Percentiles rank a stretch among this genome's conserved stretches.
Conservation (phyloP, 257 asterid species). For the Leonotis leonurus region DNA sequence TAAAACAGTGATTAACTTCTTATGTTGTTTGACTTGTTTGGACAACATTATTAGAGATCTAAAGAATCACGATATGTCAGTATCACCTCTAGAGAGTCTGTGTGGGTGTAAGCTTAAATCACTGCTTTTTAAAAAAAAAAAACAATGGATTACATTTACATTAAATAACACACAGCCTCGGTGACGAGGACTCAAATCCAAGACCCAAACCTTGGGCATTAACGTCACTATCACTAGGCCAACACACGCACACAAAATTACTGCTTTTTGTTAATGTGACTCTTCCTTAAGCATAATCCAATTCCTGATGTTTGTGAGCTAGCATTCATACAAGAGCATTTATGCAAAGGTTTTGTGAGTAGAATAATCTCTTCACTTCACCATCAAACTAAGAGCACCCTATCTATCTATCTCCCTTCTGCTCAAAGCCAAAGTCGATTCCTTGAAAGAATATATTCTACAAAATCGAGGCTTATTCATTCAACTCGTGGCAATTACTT, state of each 20-base stretch:
- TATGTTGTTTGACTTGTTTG: slow-evolving; percentile 27
- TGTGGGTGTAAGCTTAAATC: too few species aligned
- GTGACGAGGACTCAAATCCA: too few species aligned
- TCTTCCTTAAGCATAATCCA: slow-evolving; percentile 8
- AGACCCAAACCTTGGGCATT: too few species aligned
- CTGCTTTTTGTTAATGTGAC: slow-evolving; percentile 4
- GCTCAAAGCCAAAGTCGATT: slow-evolving; percentile 16
- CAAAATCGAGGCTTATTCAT: not conserved
- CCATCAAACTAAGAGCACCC: slow-evolving; percentile 24
- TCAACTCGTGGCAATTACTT: not conserved
- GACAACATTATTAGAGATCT: slow-evolving; percentile 20
- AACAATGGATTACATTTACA: too few species aligned
- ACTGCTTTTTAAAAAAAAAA: too few species aligned
- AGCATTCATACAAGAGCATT: slow-evolving; percentile 4
- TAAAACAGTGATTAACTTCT: slow-evolving; percentile 4
- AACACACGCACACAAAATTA: too few species aligned
- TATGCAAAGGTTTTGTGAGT: slow-evolving; percentile 8
- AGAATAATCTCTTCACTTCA: not conserved
- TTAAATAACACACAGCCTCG: too few species aligned
- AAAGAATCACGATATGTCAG: slow-evolving; percentile 36
- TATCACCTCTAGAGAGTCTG: not conserved
- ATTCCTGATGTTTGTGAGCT: not conserved
- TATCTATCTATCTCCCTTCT: not conserved
- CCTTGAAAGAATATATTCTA: slow-evolving; percentile 23
- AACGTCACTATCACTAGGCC: too few species aligned